phyloP scores from a whole-genome alignment of 2,329 filamentous ascomycete species.

The Stagonosporopsis rhizophila region DNA sequence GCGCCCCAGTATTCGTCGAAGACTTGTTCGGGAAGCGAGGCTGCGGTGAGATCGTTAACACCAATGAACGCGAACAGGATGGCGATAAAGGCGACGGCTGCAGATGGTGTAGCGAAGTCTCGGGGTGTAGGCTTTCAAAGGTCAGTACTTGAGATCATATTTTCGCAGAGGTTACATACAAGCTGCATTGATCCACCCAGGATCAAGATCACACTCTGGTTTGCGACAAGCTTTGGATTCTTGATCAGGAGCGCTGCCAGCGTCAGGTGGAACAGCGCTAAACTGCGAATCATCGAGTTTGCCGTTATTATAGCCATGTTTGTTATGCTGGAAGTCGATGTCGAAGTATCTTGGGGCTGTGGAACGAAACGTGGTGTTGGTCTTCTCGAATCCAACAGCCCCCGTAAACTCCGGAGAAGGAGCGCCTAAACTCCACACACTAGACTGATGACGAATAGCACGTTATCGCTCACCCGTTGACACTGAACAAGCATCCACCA shows the following conservation, averaged over 20 bases:
- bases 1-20: conserved; percentile 57
- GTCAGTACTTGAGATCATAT: background rate
- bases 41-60: conserved; percentile 56
- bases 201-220: conserved; percentile 81
- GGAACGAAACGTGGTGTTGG: conserved; percentile 9
- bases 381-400: conserved; percentile 6
- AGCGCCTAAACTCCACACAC: conserved; percentile 2
- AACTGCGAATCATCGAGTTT: conserved; percentile 78
- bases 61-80: conserved; percentile 72
- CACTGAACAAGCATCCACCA: background rate
- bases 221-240: conserved; percentile 73
- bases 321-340: background rate
- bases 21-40: conserved; percentile 53
- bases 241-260: conserved; percentile 84
- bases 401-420: conserved; percentile 24
- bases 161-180: conserved; percentile 56
- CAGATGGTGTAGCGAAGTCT: conserved; percentile 71
- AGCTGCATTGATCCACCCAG: conserved; percentile 84
- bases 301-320: conserved; percentile 82
- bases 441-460: conserved; percentile 8
- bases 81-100: conserved; percentile 71
- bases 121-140: conserved; percentile 66
- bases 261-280: conserved; percentile 85
- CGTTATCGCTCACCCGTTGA: conserved; percentile 5
- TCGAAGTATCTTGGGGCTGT: background rate